Conservation (phyloP, 352 stramenopile species). For the Thalassiosira hispida region DNA sequence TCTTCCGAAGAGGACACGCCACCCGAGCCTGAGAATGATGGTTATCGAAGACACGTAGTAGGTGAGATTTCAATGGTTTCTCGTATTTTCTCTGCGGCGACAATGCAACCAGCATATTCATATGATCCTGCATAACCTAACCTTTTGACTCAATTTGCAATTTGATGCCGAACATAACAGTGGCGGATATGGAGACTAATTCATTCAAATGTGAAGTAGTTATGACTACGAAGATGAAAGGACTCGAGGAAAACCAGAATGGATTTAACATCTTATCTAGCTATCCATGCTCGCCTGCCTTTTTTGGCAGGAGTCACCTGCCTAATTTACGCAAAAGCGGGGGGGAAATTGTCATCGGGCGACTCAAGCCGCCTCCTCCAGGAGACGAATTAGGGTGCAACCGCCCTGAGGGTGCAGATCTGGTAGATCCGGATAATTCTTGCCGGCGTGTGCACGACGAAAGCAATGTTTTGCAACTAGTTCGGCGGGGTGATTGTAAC, state of each 20-base stretch:
- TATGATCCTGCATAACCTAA: not conserved
- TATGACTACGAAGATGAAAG: constrained; percentile 33
- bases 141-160: no score
- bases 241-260: constrained; percentile 15
- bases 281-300: constrained; percentile 65
- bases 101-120: not conserved
- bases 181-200: constrained; percentile 64
- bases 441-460: constrained; percentile 21
- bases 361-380: constrained; percentile 26
- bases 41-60: constrained; percentile 46
- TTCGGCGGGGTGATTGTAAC: constrained; percentile 69
- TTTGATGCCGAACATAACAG: no score
- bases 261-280: constrained; percentile 24
- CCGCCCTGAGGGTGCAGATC: constrained; percentile 10
- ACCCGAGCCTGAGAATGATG: constrained; percentile 12
- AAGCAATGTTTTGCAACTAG: constrained; percentile 50
- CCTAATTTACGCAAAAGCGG: constrained; percentile 31
- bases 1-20: constrained; percentile 7
- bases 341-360: constrained; percentile 21
- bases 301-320: constrained; percentile 66
- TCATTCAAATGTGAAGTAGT: constrained; percentile 66
- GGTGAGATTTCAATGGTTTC: constrained; percentile 15
- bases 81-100: not conserved
- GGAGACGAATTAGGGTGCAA: constrained; percentile 54
- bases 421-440: constrained; percentile 24